Evolutionary conservation across 2,329 filamentous ascomycete species (phyloP).

Genomic region (Alternaria gansuensis): DNA sequence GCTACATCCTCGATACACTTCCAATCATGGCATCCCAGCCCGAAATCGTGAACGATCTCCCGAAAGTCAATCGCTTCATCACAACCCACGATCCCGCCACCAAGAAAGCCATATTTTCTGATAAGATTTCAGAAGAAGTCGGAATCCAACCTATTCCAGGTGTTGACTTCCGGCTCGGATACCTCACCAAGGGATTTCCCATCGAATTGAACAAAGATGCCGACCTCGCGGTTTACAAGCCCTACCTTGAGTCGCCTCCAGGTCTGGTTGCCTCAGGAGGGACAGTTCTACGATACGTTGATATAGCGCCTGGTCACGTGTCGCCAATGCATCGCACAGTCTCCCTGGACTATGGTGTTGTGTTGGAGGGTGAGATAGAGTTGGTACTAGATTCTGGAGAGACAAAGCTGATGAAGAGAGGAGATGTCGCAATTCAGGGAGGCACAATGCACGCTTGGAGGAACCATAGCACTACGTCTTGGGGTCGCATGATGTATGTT

Average conservation of each 20-base stretch:
- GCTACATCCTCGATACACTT: not conserved
- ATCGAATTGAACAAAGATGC: conserved; percentile 56
- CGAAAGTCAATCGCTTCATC: conserved; percentile 47
- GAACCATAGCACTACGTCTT: conserved; percentile 40
- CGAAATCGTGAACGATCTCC: conserved; percentile 35
- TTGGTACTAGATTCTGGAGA: conserved; percentile 51
- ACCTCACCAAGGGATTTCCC: conserved; percentile 60
- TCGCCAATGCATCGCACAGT: conserved; percentile 54
- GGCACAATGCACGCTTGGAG: conserved; percentile 54
- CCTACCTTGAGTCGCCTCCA: conserved; percentile 56
- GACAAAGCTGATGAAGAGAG: conserved; percentile 44
- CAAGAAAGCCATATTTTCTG: conserved; percentile 49
- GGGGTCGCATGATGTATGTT: conserved; percentile 47
- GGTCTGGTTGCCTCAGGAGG: conserved; percentile 59
- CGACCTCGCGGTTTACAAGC: conserved; percentile 59
- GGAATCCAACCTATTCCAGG: conserved; percentile 32
- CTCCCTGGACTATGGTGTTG: conserved; percentile 52
- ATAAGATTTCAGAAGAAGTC: conserved; percentile 35
- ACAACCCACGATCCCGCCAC: conserved; percentile 47
- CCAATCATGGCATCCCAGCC: conserved; percentile 27
- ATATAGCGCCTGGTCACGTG: conserved; percentile 40
- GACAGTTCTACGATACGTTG: conserved; percentile 56
- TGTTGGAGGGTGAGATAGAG: conserved; percentile 52
- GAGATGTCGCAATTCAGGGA: conserved; percentile 50
- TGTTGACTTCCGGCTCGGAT: conserved; percentile 58